Percentiles rank a stretch among this genome's conserved stretches.
These are phyloP conservation scores for Auxenochlorella pyrenoidosa DNA, from an alignment of 139 green algal species.

Conservation along the genomic window DNA sequence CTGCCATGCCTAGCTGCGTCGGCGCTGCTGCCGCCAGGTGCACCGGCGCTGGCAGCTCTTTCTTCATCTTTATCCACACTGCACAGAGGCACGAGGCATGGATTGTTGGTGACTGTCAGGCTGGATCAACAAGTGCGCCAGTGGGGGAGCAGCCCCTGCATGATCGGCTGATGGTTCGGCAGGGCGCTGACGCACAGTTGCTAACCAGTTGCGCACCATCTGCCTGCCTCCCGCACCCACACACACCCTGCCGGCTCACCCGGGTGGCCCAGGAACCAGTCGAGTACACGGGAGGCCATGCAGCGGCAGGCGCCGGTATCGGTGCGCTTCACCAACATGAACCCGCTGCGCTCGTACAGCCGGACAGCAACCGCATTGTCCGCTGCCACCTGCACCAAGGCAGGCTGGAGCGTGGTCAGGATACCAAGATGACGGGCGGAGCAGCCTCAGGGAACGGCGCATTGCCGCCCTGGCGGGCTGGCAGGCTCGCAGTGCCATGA, in stretches of 20 bases:
- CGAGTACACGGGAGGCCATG: slow-evolving; percentile 17
- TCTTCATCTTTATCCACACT: slow-evolving; percentile 41
- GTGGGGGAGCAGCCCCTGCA: not conserved
- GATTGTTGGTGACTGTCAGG: too few relatives aligned
- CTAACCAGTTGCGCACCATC: not conserved
- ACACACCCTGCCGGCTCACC: not conserved
- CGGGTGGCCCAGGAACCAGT: slow-evolving; percentile 40
- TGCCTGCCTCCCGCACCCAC: not conserved
- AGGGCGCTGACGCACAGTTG: too few relatives aligned
- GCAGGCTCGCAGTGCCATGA: too few relatives aligned
- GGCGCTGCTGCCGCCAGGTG: not conserved
- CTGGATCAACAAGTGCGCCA: not conserved
- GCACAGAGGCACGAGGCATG: not conserved
- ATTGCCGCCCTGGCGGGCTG: too few relatives aligned
- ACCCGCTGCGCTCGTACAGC: slow-evolving; percentile 38
- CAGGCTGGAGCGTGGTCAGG: too few relatives aligned
- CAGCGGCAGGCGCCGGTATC: slow-evolving; percentile 31
- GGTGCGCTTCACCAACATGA: slow-evolving; percentile 15
- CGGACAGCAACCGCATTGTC: slow-evolving; percentile 35
- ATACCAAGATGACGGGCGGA: too few relatives aligned
- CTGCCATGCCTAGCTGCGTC: not conserved
- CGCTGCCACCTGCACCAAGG: slow-evolving; percentile 32
- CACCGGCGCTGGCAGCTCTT: slow-evolving; percentile 11
- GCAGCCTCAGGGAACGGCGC: too few relatives aligned
- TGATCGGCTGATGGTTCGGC: too few relatives aligned